Base-by-base conservation (phyloP, 2,329 filamentous ascomycete genomes). In the Sporothrix globosa region DNA sequence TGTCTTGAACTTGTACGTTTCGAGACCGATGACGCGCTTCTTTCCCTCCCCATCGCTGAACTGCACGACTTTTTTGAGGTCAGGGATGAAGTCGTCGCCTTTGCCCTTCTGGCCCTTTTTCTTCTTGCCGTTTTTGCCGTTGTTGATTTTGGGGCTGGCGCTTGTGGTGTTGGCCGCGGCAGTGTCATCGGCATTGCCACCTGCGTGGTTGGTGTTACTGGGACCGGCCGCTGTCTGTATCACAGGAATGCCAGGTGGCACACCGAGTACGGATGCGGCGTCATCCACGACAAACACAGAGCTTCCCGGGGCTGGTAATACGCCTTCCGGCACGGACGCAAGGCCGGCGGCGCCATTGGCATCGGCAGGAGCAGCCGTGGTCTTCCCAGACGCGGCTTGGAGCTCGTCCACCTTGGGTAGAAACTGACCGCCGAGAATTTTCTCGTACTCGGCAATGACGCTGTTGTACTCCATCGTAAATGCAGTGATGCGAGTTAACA, bases 11-110 rank as follows among this genome's bases (percentile, higher is more conserved):
- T 61, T 61, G 68, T 69, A 69, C 48, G 41, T 63, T 44, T 69
- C 68, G 11, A 63, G 68, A 2, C 68, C 58, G 17, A 69, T 63
- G 11, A 69, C 68, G 19, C 30, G 68, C 56, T 63, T 61, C 44
- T 61, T 63, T 44, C 68, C 68, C 56, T 69, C 48, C 4, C 24
- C 46, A 46, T 69, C 68, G 46, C 68, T 61, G 56, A 61, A 63
- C 30, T 69, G 68, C 27, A 69, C 68, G 17, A 69, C 68, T n/a
- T 69, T 69, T 44, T 69, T 69, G 24, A 69, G 68, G 44, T 69
- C 56, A 2, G 68, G 56, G 56, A 52, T 63, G 56, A 69, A 61
- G 19, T 61, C 53, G n/a, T 19, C 58, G 58, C 39, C 39, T 41
- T 63, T 46, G n/a, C 41, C 21, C 58, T 63, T 63, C 13, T 63